Percentiles rank a stretch among this genome's conserved stretches.
These are phyloP conservation scores for Sporothrix dimorphospora DNA, from an alignment of 2,329 filamentous ascomycete species.

Conservation along the genomic window DNA sequence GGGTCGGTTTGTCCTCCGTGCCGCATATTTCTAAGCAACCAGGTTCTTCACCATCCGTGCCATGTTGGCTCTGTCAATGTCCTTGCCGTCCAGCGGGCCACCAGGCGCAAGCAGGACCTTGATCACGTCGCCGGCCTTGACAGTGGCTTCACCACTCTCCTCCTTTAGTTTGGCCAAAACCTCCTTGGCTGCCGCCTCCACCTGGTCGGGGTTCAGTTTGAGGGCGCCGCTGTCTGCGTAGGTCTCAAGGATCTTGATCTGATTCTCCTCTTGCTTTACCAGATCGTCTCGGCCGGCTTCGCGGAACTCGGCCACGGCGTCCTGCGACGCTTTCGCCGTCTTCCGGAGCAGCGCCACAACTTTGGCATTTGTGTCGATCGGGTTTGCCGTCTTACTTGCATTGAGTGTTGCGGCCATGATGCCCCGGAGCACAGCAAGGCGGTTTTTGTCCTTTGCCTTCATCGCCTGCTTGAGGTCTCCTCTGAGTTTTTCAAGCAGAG, in stretches of 20 bases:
- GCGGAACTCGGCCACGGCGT: constrained; percentile 66
- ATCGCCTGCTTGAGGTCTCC: constrained; percentile 67
- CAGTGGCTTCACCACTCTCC: constrained; percentile 41
- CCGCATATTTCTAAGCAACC: constrained; percentile 23
- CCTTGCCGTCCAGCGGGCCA: constrained; percentile 62
- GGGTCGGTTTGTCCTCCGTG: not conserved
- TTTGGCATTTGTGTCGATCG: constrained; percentile 71
- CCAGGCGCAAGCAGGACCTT: constrained; percentile 59
- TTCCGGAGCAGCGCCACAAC: constrained; percentile 70
- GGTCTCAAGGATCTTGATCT: constrained; percentile 66
- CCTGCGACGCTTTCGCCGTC: constrained; percentile 59
- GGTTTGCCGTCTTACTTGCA: constrained; percentile 70
- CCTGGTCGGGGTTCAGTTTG: constrained; percentile 61
- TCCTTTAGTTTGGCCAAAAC: constrained; percentile 54
- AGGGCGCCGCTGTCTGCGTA: constrained; percentile 65
- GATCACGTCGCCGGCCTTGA: constrained; percentile 63
- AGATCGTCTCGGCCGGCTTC: constrained; percentile 68
- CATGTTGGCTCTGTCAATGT: constrained; percentile 65
- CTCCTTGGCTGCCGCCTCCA: constrained; percentile 56
- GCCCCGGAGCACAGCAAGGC: constrained; percentile 69
- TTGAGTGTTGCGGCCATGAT: constrained; percentile 73
- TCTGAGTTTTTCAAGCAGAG: constrained; percentile 58
- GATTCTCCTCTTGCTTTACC: constrained; percentile 68
- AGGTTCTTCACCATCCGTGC: constrained; percentile 62
- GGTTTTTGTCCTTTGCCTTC: constrained; percentile 64